Evolutionary conservation across 805 yeast species (phyloP).

Genomic region (Pichia phayaonensis): DNA sequence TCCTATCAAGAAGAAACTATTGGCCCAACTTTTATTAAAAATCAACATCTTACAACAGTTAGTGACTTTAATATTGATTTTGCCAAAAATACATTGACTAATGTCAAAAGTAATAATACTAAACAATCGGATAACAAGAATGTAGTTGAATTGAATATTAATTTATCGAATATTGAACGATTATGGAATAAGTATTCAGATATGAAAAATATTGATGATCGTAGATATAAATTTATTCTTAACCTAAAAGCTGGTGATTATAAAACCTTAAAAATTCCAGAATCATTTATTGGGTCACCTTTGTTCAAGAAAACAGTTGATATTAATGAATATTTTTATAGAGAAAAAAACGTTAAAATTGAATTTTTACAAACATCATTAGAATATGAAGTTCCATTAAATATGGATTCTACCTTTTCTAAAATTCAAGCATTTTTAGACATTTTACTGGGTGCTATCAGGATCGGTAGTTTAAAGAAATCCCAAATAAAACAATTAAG

Average conservation of each 20-base stretch:
- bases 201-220: background rate
- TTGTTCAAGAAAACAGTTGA: slow-evolving; percentile 1
- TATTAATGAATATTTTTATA: background rate
- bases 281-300: slow-evolving; percentile 3
- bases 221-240: slow-evolving; percentile 2
- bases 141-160: background rate
- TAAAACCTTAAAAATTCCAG: background rate
- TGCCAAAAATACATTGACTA: slow-evolving; percentile 7
- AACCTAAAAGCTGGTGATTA: slow-evolving; percentile 6
- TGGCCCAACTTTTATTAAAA: background rate
- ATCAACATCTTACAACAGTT: too few species aligned
- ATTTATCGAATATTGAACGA: slow-evolving; percentile 2
- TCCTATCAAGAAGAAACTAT: slow-evolving; percentile 24
- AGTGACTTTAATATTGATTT: slow-evolving; percentile 2
- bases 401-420: background rate
- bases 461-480: background rate
- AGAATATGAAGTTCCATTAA: slow-evolving; percentile 4
- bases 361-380: slow-evolving; percentile 1
- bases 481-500: slow-evolving; percentile 14
- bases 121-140: background rate
- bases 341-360: slow-evolving; percentile 1
- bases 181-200: slow-evolving; percentile 7
- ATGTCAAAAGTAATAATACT: background rate
- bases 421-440: slow-evolving; percentile 5
- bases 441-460: slow-evolving; percentile 3